A percentile compares a stretch with the other conserved stretches of the same genome.
These are phyloP conservation scores for Syzygium syzygioides DNA, from an alignment of 441 rosid genomes.

Conservation along the genomic window DNA sequence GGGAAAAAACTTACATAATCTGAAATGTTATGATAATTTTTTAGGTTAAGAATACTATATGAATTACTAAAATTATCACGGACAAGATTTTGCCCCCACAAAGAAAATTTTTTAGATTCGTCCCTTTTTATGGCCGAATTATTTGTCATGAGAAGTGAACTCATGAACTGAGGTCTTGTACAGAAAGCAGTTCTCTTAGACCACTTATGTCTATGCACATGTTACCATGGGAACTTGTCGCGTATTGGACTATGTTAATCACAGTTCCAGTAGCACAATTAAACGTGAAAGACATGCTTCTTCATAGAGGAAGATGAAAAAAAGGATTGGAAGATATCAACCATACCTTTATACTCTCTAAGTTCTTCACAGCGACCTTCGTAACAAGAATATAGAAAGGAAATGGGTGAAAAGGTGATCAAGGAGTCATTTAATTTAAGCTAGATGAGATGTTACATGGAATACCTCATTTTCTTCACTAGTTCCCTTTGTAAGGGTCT, in stretches of 20 bases:
- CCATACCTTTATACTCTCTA: conserved; percentile 70
- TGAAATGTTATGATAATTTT: too few relatives aligned
- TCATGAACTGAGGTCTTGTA: background rate
- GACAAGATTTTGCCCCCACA: background rate
- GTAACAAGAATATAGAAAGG: conserved; percentile 4
- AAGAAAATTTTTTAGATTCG: background rate
- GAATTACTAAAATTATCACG: background rate
- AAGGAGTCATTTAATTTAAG: conserved; percentile 8
- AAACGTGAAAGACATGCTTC: background rate
- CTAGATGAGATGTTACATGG: conserved; percentile 1
- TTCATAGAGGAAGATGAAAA: background rate
- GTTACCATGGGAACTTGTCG: background rate
- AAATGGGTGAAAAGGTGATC: background rate
- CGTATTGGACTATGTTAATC: background rate
- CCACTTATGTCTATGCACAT: background rate
- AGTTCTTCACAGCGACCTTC: conserved; percentile 56
- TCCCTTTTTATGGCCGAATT: background rate
- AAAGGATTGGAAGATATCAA: background rate
- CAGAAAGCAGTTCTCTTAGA: background rate
- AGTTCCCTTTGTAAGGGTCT: conserved; percentile 72
- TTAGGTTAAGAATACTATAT: background rate
- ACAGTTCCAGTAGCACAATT: background rate
- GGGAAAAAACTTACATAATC: background rate
- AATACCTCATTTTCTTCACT: conserved; percentile 74
- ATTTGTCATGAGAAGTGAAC: background rate